Evolutionary conservation across 176 grass and related monocot genomes (phyloP).

Genomic region (Thalia dealbata): DNA sequence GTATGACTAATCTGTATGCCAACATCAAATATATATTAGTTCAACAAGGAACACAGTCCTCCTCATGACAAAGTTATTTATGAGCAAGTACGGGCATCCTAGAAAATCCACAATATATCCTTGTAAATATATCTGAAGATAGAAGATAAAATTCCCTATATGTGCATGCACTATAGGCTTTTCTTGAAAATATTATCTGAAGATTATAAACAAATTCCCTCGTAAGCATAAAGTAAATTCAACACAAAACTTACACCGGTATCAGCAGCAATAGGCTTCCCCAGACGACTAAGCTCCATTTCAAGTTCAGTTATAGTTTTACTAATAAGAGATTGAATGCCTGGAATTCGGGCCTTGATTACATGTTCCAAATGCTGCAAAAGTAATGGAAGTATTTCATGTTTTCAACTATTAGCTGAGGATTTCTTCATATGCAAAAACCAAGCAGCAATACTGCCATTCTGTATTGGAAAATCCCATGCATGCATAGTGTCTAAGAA

Average conservation of each 20-base stretch:
- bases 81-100: background rate
- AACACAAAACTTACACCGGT: constrained; percentile 62
- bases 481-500: background rate
- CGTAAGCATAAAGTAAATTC: background rate
- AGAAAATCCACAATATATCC: background rate
- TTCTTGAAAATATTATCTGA: background rate
- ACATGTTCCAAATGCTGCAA: constrained; percentile 90
- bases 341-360: constrained; percentile 94
- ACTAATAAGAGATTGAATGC: constrained; percentile 92
- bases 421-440: background rate
- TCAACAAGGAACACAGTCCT: background rate
- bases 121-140: background rate
- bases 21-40: background rate
- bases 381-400: background rate
- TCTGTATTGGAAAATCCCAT: background rate
- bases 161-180: too few relatives aligned
- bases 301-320: constrained; percentile 93
- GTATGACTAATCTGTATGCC: background rate
- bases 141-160: background rate
- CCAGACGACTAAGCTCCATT: constrained; percentile 85
- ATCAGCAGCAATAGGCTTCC: constrained; percentile 93
- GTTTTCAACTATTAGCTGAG: background rate
- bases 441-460: background rate
- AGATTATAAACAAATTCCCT: background rate
- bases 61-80: background rate